Evolutionary conservation across 169 alveolate genomes (phyloP).

Genomic region (Eimeria praecox): DNA sequence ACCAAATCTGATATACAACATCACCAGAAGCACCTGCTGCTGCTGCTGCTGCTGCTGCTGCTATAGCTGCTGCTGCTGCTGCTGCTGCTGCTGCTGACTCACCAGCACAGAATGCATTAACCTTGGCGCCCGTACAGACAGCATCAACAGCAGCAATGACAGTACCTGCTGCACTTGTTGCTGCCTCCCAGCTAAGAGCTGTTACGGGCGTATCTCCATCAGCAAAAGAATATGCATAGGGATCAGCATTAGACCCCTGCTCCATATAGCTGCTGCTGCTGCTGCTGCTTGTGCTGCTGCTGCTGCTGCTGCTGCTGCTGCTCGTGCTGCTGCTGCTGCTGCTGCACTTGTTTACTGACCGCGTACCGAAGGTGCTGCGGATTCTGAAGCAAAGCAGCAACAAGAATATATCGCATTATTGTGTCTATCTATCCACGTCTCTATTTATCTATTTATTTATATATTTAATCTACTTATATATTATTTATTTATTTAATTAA

Average conservation of each 20-base stretch:
- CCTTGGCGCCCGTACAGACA: conserved; percentile 89
- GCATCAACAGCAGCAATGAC: conserved; percentile 95
- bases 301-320: background rate
- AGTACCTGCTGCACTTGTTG: conserved; percentile 95
- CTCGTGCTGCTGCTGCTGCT: conserved; percentile 2
- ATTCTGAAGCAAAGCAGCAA: conserved; percentile 86
- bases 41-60: conserved; percentile 38
- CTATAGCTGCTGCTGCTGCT: conserved; percentile 39
- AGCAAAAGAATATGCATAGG: conserved; percentile 74
- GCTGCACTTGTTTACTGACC: background rate
- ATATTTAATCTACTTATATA: background rate
- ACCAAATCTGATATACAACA: background rate
- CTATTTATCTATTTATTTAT: background rate
- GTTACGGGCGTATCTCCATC: conserved; percentile 96
- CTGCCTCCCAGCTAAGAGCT: conserved; percentile 95
- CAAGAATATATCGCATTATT: background rate
- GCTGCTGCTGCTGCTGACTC: conserved; percentile 49
- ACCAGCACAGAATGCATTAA: conserved; percentile 92
- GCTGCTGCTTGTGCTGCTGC: background rate
- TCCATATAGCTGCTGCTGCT: conserved; percentile 8
- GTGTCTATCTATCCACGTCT: background rate
- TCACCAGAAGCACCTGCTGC: conserved; percentile 1
- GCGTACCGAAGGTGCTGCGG: conserved; percentile 78
- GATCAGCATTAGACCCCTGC: background rate
- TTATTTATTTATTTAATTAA: no score